Evolutionary conservation across 2,329 filamentous ascomycete genomes (phyloP).

Genomic region (Botrytis paeoniae): DNA sequence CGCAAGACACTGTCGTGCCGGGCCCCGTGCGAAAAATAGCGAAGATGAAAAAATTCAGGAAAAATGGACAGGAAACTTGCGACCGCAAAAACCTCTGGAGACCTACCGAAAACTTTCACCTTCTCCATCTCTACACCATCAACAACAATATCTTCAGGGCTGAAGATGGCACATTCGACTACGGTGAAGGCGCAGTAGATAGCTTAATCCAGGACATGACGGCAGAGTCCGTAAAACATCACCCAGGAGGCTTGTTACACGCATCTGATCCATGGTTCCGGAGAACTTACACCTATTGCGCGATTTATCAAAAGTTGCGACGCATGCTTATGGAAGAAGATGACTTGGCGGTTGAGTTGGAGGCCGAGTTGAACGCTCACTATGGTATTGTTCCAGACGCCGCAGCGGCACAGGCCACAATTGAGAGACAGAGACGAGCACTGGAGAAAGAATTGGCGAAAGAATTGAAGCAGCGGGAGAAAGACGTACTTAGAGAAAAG

Average conservation of each 20-base stretch:
- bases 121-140: background rate
- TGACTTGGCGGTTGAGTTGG: background rate
- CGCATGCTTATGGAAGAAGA: accelerated
- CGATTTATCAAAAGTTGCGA: accelerated
- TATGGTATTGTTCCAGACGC: background rate
- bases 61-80: background rate
- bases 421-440: too few species aligned
- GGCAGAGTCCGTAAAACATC: background rate
- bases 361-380: background rate
- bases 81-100: accelerated
- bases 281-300: background rate
- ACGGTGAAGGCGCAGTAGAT: accelerated
- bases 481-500: too few species aligned
- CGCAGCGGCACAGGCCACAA: too few species aligned
- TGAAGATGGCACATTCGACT: accelerated
- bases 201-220: background rate
- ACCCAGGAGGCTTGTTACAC: background rate
- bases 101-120: background rate
- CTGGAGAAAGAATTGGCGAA: too few species aligned
- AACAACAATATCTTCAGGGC: background rate
- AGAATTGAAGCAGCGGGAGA: too few species aligned
- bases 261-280: background rate
- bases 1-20: background rate
- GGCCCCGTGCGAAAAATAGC: background rate
- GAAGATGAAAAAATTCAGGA: background rate